These are phyloP conservation scores for Helichrysum umbraculigerum DNA, from an alignment of 129 eudicot species.

Conservation along the genomic window DNA sequence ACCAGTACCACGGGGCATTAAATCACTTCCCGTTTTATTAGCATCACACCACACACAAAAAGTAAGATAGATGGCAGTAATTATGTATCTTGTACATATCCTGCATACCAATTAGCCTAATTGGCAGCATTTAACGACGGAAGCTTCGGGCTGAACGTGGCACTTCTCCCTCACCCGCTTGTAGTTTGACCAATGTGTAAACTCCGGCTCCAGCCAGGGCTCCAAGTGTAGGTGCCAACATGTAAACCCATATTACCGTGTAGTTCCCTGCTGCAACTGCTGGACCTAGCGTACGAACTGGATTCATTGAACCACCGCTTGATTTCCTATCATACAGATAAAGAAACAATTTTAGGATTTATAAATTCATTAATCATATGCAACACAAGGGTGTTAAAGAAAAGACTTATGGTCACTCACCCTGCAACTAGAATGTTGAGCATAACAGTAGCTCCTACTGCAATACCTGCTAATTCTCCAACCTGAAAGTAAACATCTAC, in stretches of 20 bases:
- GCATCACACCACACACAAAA: slow-evolving; percentile 26
- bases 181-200: slow-evolving; percentile 72
- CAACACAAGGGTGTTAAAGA: background rate
- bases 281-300: slow-evolving; percentile 84
- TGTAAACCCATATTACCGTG: slow-evolving; percentile 69
- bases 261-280: slow-evolving; percentile 89
- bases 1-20: slow-evolving; percentile 18
- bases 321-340: slow-evolving; percentile 42
- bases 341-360: background rate
- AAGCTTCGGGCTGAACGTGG: slow-evolving; percentile 67
- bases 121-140: slow-evolving; percentile 48
- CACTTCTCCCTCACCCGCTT: slow-evolving; percentile 46
- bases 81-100: slow-evolving; percentile 11
- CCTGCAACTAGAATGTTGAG: slow-evolving; percentile 89
- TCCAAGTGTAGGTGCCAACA: slow-evolving; percentile 81
- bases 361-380: background rate
- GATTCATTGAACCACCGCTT: slow-evolving; percentile 91
- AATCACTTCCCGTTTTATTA: slow-evolving; percentile 25
- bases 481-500: slow-evolving; percentile 44
- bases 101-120: slow-evolving; percentile 11
- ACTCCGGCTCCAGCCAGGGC: slow-evolving; percentile 77
- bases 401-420: slow-evolving; percentile 39
- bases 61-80: slow-evolving; percentile 12
- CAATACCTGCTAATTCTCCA: slow-evolving; percentile 87
- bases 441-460: slow-evolving; percentile 91